Evolutionary conservation across 2,329 filamentous ascomycete species (phyloP).

Genomic region (Apiospora saccharicola): DNA sequence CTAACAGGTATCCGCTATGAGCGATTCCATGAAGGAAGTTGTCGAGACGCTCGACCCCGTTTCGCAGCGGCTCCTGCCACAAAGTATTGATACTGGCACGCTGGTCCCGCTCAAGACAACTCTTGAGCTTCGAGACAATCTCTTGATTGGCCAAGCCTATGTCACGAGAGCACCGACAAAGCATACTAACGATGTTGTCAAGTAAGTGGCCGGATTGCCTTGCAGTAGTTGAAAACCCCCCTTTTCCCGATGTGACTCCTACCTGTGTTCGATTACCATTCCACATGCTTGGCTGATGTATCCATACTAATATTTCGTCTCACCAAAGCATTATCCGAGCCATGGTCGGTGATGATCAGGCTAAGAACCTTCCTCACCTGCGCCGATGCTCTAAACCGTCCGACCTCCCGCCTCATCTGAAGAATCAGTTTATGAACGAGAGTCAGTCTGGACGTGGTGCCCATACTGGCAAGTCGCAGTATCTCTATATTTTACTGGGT

Average conservation of each 20-base stretch:
- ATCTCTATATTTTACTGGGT: conserved; percentile 66
- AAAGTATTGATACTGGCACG: conserved; percentile 41
- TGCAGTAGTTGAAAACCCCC: background rate
- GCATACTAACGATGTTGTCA: conserved; percentile 75
- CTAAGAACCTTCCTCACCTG: conserved; percentile 73
- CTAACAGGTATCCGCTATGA: conserved; percentile 45
- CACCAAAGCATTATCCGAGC: conserved; percentile 60
- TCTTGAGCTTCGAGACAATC: conserved; percentile 67
- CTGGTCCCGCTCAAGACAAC: conserved; percentile 71
- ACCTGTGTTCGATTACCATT: conserved; percentile 27
- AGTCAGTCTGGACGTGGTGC: conserved; percentile 61
- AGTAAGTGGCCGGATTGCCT: conserved; percentile 58
- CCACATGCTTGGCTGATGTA: background rate
- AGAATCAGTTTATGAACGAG: conserved; percentile 67
- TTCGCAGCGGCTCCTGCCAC: conserved; percentile 42
- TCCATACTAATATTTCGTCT: conserved; percentile 36
- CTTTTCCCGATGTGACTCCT: conserved; percentile 25
- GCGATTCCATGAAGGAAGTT: conserved; percentile 47
- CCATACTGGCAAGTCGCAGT: conserved; percentile 66
- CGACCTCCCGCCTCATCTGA: conserved; percentile 72
- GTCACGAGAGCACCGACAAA: conserved; percentile 77
- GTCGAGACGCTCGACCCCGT: conserved; percentile 47
- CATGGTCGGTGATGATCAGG: conserved; percentile 65
- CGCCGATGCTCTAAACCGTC: conserved; percentile 77
- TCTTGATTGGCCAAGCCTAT: conserved; percentile 68